A percentile compares a stretch with the other conserved stretches of the same genome.
These are phyloP conservation scores for Aegle marmelos DNA, from an alignment of 345 rosid genomes.

Conservation along the genomic window DNA sequence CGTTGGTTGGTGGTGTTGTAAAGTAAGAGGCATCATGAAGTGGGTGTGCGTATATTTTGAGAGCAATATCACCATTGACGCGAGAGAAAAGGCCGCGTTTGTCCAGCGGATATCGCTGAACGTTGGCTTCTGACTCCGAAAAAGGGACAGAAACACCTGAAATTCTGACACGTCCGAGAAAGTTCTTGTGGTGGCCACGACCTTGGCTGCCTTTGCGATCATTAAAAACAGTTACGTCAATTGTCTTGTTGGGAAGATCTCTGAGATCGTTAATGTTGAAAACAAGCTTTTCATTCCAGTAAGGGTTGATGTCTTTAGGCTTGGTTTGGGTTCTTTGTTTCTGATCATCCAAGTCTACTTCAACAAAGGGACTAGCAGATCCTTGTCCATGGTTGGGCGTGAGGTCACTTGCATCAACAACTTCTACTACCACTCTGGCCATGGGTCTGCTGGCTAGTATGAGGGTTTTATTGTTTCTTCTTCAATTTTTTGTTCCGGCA, in stretches of 20 bases:
- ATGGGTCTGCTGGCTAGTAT: constrained; percentile 22
- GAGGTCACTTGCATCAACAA: constrained; percentile 70
- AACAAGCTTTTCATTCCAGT: constrained; percentile 69
- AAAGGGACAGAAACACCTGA: constrained; percentile 59
- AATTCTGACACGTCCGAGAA: constrained; percentile 80
- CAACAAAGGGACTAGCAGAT: constrained; percentile 70
- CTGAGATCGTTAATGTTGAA: constrained; percentile 39
- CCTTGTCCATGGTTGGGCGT: constrained; percentile 86
- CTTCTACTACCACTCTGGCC: constrained; percentile 71
- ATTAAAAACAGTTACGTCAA: constrained; percentile 55
- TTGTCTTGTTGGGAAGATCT: constrained; percentile 45
- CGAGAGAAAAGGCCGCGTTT: constrained; percentile 76
- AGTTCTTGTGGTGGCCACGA: constrained; percentile 42
- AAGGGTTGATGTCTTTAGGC: constrained; percentile 63
- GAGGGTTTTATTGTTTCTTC: neutral
- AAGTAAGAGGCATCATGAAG: constrained; percentile 18
- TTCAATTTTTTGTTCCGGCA: no score
- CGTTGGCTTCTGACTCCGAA: constrained; percentile 53
- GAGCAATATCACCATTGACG: constrained; percentile 68
- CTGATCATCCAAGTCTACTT: constrained; percentile 57
- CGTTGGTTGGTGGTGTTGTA: constrained; percentile 11
- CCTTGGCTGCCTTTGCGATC: constrained; percentile 37
- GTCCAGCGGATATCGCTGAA: constrained; percentile 79
- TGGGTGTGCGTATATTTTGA: constrained; percentile 40
- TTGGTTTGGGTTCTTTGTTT: constrained; percentile 63